Percentiles rank a stretch among this genome's conserved stretches.
Evolutionary conservation across 495 filamentous ascomycete species (phyloP).

Genomic region (Neurospora tetraspora): DNA sequence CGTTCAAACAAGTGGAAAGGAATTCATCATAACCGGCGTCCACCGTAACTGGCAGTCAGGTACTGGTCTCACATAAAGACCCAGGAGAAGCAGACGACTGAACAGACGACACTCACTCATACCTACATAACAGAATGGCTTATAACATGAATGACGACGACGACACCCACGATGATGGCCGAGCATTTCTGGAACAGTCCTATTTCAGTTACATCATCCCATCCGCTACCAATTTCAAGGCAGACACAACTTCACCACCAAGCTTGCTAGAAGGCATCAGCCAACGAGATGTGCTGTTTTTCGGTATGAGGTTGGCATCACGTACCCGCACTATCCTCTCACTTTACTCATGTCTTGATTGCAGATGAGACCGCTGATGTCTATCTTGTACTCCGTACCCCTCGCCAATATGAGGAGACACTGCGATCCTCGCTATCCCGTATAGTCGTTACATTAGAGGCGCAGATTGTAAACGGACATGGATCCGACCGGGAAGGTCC

Average conservation of each 20-base stretch:
- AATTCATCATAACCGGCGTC: background rate
- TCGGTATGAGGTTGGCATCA: conserved; percentile 48
- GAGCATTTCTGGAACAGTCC: conserved; percentile 61
- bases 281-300: conserved; percentile 44
- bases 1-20: background rate
- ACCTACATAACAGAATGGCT: conserved; percentile 9
- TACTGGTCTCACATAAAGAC: background rate
- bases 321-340: conserved; percentile 30
- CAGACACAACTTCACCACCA: conserved; percentile 41
- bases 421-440: conserved; percentile 52
- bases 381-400: conserved; percentile 61
- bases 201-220: conserved; percentile 73
- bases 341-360: conserved; percentile 50
- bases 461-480: conserved; percentile 55
- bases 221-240: conserved; percentile 51
- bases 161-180: conserved; percentile 1
- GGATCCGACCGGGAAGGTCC: conserved; percentile 31
- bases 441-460: conserved; percentile 59
- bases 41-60: background rate
- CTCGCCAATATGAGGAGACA: conserved; percentile 47
- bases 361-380: conserved; percentile 71
- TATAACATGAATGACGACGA: conserved; percentile 1
- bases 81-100: background rate
- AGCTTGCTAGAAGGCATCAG: conserved; percentile 24
- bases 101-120: background rate